Percentiles rank a stretch among this genome's conserved stretches.
Conservation (phyloP, 306 rosid species). For the Vigna angularis region DNA sequence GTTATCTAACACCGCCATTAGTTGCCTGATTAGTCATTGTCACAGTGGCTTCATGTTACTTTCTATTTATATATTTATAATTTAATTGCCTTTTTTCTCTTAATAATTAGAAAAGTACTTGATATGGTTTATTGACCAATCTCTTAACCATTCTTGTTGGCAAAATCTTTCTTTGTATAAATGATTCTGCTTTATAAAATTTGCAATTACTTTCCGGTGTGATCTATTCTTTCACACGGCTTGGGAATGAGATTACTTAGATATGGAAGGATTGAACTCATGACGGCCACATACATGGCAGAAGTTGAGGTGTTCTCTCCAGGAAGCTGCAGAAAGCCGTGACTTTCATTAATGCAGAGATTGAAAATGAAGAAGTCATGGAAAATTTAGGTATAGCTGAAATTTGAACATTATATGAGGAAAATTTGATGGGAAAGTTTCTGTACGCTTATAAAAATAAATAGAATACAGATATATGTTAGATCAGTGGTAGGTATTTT, state of each 20-base stretch:
- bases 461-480: neutral
- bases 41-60: neutral
- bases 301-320: slow-evolving; percentile 90
- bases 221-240: slow-evolving; percentile 82
- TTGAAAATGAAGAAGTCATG: slow-evolving; percentile 61
- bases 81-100: no score
- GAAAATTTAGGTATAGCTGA: slow-evolving; percentile 47
- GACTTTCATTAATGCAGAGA: slow-evolving; percentile 83
- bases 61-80: neutral
- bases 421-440: slow-evolving; percentile 10
- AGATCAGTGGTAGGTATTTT: slow-evolving; percentile 13
- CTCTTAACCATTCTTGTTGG: neutral
- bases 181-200: slow-evolving; percentile 14
- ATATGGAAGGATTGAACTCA: slow-evolving; percentile 71
- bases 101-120: neutral
- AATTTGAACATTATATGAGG: slow-evolving; percentile 15
- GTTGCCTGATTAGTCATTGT: no score
- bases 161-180: neutral
- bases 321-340: slow-evolving; percentile 82
- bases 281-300: slow-evolving; percentile 76
- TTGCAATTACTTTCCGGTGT: slow-evolving; percentile 66
- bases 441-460: slow-evolving; percentile 24
- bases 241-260: slow-evolving; percentile 66
- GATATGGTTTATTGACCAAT: neutral
- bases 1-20: no score